Conservation (phyloP, 768 basidiomycete genomes). For the Boletus sensibilis region DNA sequence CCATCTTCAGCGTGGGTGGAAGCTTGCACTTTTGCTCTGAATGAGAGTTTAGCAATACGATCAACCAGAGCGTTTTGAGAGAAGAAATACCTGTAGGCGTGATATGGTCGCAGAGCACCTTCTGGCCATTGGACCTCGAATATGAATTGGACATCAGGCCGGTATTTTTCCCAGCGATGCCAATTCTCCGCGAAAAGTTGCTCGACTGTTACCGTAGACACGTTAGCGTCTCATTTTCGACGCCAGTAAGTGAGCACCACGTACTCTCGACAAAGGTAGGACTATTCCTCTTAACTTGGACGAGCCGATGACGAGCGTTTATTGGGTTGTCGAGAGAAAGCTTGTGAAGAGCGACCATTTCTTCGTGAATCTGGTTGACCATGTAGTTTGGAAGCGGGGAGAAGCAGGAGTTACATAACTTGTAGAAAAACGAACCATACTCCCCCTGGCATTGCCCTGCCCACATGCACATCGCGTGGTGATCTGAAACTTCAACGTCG, state of each 20-base stretch:
- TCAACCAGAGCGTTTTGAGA: background rate
- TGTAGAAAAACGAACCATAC: background rate
- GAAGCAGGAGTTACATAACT: background rate
- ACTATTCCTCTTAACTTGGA: slow-evolving; percentile 5
- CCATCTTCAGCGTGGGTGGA: slow-evolving; percentile 1
- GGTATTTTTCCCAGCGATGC: slow-evolving; percentile 9
- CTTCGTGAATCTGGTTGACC: background rate
- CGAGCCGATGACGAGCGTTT: slow-evolving; percentile 5
- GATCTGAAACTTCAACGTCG: background rate
- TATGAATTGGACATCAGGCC: slow-evolving; percentile 12
- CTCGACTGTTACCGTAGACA: background rate
- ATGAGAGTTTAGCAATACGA: background rate
- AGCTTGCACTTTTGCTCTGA: slow-evolving; percentile 10
- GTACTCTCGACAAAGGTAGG: slow-evolving; percentile 10
- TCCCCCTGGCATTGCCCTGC: background rate
- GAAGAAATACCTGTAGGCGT: slow-evolving; percentile 6
- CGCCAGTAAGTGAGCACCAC: background rate
- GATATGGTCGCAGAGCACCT: slow-evolving; percentile 8
- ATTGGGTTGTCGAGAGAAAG: background rate
- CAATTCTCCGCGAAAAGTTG: slow-evolving; percentile 9
- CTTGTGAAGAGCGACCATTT: background rate
- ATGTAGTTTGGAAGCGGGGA: background rate
- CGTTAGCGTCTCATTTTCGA: background rate
- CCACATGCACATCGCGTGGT: background rate
- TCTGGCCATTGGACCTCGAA: slow-evolving; percentile 15